Evolutionary conservation across 2,329 filamentous ascomycete species (phyloP), one percentile per base, ranked within the genome.

Genomic region (Fusarium austroafricanum): DNA sequence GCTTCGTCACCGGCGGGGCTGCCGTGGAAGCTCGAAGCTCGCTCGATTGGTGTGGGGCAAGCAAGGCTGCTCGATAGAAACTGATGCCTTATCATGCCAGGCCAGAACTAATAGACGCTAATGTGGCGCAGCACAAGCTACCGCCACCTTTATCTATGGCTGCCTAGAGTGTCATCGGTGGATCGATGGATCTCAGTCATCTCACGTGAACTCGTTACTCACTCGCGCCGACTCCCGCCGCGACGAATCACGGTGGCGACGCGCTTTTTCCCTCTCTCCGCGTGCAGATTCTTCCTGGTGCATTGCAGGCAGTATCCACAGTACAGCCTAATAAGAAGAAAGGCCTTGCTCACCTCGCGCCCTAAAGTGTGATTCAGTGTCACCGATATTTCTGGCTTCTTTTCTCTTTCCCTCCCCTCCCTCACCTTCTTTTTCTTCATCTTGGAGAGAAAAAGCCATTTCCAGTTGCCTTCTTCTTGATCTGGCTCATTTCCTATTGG

Each of bases 151-250:
- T 28, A 20, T 26, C 62, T 26, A 26, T 71, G 72, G 76, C 73
- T 79, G 78, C 78, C 79, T 79, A 65, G 56, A 14, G 28, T 26
- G 44, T 12, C 51, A 21, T 21, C n/a, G 35, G 6, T 23, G 21
- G 21, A 23, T 23, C 21, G 6, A 23, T 23, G 21, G 21, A 39
- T 29, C 33, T 2, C 29, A 12, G 29, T 12, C 10, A 37, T 18
- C 64, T 77, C 78, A 80, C 77, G 78, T 80, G 78, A 77, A 49
- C 61, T 75, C 78, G 78, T 71, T 75, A 73, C 71, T 68, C 51
- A 56, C 55, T 77, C 78, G 78, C 77, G 78, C 75, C 71, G 65
- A 65, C 47, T 57, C 40, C 38, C 63, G 58, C 67, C 64, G 51
- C 54, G 44, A 21, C 53, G 56, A 59, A 67, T 63, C 61, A 61